Base-by-base conservation (phyloP, 352 stramenopile genomes). In the Globisporangium irregulare region DNA sequence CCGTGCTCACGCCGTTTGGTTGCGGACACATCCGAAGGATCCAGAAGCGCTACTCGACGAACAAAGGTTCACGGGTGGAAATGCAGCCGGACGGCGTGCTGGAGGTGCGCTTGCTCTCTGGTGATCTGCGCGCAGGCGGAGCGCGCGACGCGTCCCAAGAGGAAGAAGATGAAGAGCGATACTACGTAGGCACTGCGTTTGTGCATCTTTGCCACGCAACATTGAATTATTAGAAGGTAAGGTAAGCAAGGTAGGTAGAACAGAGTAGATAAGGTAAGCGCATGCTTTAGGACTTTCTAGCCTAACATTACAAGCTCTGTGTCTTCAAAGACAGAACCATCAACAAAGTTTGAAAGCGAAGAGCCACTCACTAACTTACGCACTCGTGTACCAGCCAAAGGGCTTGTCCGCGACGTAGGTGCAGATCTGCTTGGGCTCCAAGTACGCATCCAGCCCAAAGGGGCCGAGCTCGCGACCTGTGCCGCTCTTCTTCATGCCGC, bases 401-500 rank as follows among this genome's bases (percentile, higher is more conserved):
- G 75, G 64, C 66, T 91, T 90, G 78, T 91, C 81, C 6, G 81
- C 83, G 4, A 87, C 75, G 72, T 91, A 89, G 32, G 76, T 78
- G 72, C 78, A 89, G 66, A 91, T 82, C 56, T 91, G 83, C 71
- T 91, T 91, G 22, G 81, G 79, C 59, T 92, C 83, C 32, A 90
- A 74, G 64, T 92, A 92, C 54, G 68, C 60, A 58, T 90, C 76
- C 12, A 92, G 61, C 9, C 83, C 83, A 46, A 90, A 90, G 1
- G 81, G 80, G 15, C 83, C 83, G 8, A 89, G 77, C 38, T 92
- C 84, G 22, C 90, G 83, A 9, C 90, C 90, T 15, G 89, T 80
- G 20, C 90, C 90, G 61, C 77, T 91, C 72, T 94, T 90, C 81
- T 95, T 94, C 73, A 91, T 81, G 5, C 90, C 90, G 20, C 90